phyloP scores from a whole-genome alignment of 2,329 filamentous ascomycete species.

The Leptographium galeiforme region DNA sequence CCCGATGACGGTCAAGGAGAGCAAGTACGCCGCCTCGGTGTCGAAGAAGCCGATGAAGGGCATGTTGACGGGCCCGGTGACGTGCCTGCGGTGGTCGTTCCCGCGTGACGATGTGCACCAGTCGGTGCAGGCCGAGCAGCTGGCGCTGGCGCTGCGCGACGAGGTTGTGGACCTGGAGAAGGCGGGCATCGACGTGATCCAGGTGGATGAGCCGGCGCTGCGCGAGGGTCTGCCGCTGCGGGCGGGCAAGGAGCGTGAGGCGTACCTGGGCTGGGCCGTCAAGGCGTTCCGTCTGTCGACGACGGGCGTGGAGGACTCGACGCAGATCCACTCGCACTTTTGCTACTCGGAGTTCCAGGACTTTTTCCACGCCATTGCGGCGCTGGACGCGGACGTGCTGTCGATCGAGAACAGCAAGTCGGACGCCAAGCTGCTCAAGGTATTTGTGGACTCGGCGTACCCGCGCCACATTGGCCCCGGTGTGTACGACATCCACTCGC shows the following conservation, averaged over 20 bases:
- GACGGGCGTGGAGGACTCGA: slow-evolving; percentile 83
- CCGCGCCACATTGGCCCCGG: slow-evolving; percentile 96
- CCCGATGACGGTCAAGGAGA: slow-evolving; percentile 99
- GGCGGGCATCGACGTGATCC: slow-evolving; percentile 93
- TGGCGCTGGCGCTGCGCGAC: slow-evolving; percentile 93
- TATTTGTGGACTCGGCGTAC: slow-evolving; percentile 96
- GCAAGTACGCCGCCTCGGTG: slow-evolving; percentile 92
- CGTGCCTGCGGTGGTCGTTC: slow-evolving; percentile 98
- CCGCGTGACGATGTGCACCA: slow-evolving; percentile 99
- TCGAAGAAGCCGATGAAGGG: slow-evolving; percentile 99
- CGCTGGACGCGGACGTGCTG: slow-evolving; percentile 93
- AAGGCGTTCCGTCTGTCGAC: slow-evolving; percentile 95
- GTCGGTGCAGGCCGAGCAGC: slow-evolving; percentile 96
- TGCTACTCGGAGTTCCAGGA: slow-evolving; percentile 99
- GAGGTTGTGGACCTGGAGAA: slow-evolving; percentile 97
- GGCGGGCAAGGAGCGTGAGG: slow-evolving; percentile 83
- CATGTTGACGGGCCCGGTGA: slow-evolving; percentile 98
- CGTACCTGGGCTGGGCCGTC: slow-evolving; percentile 95
- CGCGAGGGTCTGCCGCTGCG: slow-evolving; percentile 98
- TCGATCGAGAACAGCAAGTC: slow-evolving; percentile 99
- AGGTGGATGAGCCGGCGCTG: slow-evolving; percentile 97
- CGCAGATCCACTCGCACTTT: slow-evolving; percentile 99
- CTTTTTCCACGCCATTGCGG: slow-evolving; percentile 99
- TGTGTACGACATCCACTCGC: slow-evolving; percentile 99
- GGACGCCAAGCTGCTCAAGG: slow-evolving; percentile 96